These are phyloP conservation scores for Pseudogymnoascus sp. DNA, from an alignment of 2,329 filamentous ascomycete genomes.

Conservation along the genomic window DNA sequence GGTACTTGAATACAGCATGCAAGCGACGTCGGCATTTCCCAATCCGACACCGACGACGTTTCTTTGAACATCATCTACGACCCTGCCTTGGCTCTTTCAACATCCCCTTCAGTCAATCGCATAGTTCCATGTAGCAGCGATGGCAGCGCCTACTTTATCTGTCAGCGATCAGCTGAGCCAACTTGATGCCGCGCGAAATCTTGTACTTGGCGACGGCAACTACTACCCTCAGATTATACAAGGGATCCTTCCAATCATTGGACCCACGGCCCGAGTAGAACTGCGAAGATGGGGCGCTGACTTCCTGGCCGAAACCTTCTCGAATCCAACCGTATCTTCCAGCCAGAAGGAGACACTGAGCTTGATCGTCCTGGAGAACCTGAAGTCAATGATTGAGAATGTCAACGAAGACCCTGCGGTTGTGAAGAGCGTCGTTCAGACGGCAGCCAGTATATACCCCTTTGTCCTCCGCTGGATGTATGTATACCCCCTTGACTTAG, in stretches of 20 bases:
- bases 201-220: constrained; percentile 76
- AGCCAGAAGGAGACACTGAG: constrained; percentile 75
- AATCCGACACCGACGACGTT: neutral
- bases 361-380: constrained; percentile 66
- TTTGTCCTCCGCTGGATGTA: constrained; percentile 91
- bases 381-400: constrained; percentile 62
- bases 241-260: constrained; percentile 86
- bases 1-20: constrained; percentile 6
- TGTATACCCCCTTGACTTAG: constrained; percentile 36
- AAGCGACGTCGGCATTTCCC: neutral
- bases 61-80: neutral
- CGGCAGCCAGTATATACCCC: constrained; percentile 86
- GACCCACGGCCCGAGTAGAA: constrained; percentile 64
- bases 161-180: constrained; percentile 74
- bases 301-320: constrained; percentile 92
- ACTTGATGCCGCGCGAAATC: constrained; percentile 80
- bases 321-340: constrained; percentile 72
- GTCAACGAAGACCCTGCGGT: constrained; percentile 71
- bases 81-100: neutral
- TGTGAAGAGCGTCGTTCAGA: constrained; percentile 77
- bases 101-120: neutral
- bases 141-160: constrained; percentile 47
- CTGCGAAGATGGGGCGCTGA: constrained; percentile 93
- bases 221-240: constrained; percentile 90
- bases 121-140: constrained; percentile 23